phyloP scores from a whole-genome alignment of 2,329 filamentous ascomycete genomes.

The Fusarium ramigenum region DNA sequence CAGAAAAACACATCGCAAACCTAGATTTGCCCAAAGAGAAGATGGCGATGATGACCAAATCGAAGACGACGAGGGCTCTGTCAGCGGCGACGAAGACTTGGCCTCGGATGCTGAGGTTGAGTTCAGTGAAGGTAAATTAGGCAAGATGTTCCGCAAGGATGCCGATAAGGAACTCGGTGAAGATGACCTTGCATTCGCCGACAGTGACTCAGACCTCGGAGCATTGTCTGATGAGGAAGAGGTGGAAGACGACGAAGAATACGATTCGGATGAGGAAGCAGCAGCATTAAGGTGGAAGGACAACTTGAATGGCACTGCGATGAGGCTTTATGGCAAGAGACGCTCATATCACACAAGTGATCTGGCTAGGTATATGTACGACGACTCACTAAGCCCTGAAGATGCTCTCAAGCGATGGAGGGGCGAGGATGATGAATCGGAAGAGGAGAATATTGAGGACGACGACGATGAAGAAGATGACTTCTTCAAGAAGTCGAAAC shows the following conservation, averaged over 20 bases:
- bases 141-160: constrained; percentile 67
- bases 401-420: constrained; percentile 85
- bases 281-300: constrained; percentile 86
- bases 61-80: constrained; percentile 62
- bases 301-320: constrained; percentile 80
- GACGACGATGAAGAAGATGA: constrained; percentile 66
- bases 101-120: constrained; percentile 64
- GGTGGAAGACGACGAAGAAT: constrained; percentile 62
- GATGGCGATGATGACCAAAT: constrained; percentile 65
- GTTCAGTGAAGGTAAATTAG: constrained; percentile 67
- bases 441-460: constrained; percentile 68
- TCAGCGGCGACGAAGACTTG: constrained; percentile 62
- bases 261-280: constrained; percentile 72
- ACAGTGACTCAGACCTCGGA: constrained; percentile 95
- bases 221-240: constrained; percentile 73
- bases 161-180: constrained; percentile 62
- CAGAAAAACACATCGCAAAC: constrained; percentile 66
- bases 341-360: constrained; percentile 82
- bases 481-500: constrained; percentile 72
- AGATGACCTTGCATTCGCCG: constrained; percentile 88
- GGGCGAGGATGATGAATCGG: constrained; percentile 67
- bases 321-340: constrained; percentile 73
- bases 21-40: constrained; percentile 68
- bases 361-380: constrained; percentile 88
- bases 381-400: constrained; percentile 76